Base-by-base conservation (phyloP, 2,329 filamentous ascomycete genomes). In the Penicillium sp. region DNA sequence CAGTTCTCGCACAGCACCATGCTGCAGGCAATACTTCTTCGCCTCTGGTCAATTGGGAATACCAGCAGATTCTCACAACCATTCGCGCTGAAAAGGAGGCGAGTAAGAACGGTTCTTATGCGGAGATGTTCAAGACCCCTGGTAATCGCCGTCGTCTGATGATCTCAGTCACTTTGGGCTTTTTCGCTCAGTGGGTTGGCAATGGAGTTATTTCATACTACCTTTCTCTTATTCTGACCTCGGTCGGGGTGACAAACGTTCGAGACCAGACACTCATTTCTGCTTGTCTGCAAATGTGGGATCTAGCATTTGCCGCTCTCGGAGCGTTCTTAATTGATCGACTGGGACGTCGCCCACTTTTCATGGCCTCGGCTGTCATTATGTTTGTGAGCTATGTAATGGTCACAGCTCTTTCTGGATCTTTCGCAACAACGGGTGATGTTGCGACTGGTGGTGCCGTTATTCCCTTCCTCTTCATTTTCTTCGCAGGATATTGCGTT, bases 141-240 rank as follows among this genome's bases (percentile, higher is more conserved):
- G 38, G 38, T 10, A 86, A 79, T 68, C 79, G 79, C 50, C 22
- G 11, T 27, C 41, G 41, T 8, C 11, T 43, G 41, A n/a, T 43
- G 11, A 43, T 43, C 21, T 29, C 24, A 7, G n/a, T 43, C 2
- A 27, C 10, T 11, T 8, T 29, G 41, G 41, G 22, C 1, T 29
- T 61, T 6, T 57, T 54, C 21, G 46, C 56, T 2, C 60, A 67
- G 34, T 67, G 65, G 66, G 57, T 58, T n/a, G 66, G 66, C 31
- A 67, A 66, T 40, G 67, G 67, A 39, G 62, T 63, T 13, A 56
- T 64, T 18, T 50, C 56, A 13, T 63, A 62, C 48, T 66, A 63
- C 29, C 43, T 60, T 5, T 39, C 54, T 10, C 55, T 53, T 13
- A 61, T 61, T 1, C 45, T 66, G 13, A 48, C 54, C 9, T 53